Percentiles rank a stretch among this genome's conserved stretches.
phyloP scores from a whole-genome alignment of 2,329 filamentous ascomycete genomes.

The Ophiostoma piceae region DNA sequence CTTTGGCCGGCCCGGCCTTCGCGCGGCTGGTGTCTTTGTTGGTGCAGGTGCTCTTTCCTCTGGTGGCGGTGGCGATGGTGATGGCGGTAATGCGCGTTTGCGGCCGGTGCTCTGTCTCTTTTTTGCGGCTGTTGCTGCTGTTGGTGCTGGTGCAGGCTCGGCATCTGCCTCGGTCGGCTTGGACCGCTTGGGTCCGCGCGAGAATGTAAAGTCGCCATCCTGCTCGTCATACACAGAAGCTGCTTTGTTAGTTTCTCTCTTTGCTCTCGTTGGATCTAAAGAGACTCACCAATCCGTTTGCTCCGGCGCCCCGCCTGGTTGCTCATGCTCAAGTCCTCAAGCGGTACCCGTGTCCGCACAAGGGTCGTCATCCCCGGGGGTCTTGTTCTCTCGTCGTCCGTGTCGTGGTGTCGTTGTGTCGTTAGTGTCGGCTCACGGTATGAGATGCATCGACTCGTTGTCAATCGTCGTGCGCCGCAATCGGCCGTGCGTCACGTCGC shows the following conservation, averaged over 20 bases:
- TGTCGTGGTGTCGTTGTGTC: background rate
- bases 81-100: slow-evolving; percentile 31
- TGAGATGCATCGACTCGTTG: slow-evolving; percentile 5
- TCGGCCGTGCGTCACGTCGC: slow-evolving; percentile 15
- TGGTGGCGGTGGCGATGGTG: slow-evolving; percentile 24
- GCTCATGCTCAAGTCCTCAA: slow-evolving; percentile 65
- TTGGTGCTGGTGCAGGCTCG: slow-evolving; percentile 28
- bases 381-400: no score
- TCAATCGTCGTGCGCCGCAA: slow-evolving; percentile 7
- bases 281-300: slow-evolving; percentile 57
- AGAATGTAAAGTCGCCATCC: slow-evolving; percentile 72
- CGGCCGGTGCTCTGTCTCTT: slow-evolving; percentile 40
- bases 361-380: slow-evolving; percentile 59
- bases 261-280: background rate
- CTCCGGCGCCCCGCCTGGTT: slow-evolving; percentile 56
- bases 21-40: background rate
- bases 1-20: slow-evolving; percentile 23
- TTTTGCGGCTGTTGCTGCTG: slow-evolving; percentile 35
- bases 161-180: slow-evolving; percentile 48
- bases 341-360: slow-evolving; percentile 57
- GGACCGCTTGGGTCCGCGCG: slow-evolving; percentile 59
- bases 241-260: slow-evolving; percentile 15
- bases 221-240: slow-evolving; percentile 59
- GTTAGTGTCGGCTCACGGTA: background rate
- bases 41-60: background rate